Evolutionary conservation across 2,329 filamentous ascomycete genomes (phyloP).

Genomic region (Magnaporthiopsis poae): DNA sequence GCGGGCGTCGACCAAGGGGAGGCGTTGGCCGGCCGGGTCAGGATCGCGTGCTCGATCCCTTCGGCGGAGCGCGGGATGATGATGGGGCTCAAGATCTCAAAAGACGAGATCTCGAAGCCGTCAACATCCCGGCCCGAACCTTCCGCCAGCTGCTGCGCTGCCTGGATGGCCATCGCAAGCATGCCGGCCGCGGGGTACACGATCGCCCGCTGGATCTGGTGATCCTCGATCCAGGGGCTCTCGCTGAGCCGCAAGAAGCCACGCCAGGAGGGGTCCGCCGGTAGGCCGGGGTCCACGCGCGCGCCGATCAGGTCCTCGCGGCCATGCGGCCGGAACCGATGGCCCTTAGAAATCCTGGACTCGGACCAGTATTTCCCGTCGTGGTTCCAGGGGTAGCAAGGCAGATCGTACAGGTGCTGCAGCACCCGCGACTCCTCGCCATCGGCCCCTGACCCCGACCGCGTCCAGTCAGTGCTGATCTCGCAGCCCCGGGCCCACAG

Average conservation of each 20-base stretch:
- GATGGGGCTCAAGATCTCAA: conserved; percentile 16
- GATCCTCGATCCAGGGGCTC: conserved; percentile 36
- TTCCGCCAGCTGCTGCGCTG: conserved; percentile 20
- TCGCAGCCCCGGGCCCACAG: conserved; percentile 12
- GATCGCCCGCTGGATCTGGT: conserved; percentile 28
- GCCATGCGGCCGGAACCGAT: conserved; percentile 20
- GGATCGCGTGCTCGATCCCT: conserved; percentile 41
- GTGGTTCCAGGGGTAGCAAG: conserved; percentile 33
- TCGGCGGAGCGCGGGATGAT: conserved; percentile 12
- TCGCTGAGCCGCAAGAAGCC: conserved; percentile 31
- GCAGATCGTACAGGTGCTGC: conserved; percentile 23
- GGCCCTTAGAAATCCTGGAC: conserved; percentile 21
- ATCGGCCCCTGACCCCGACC: background rate
- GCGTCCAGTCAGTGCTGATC: conserved; percentile 9
- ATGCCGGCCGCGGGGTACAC: conserved; percentile 28
- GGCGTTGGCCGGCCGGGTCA: conserved; percentile 11
- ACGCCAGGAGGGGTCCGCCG: conserved; percentile 30
- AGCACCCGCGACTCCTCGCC: background rate
- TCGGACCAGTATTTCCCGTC: conserved; percentile 29
- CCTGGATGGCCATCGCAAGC: conserved; percentile 30
- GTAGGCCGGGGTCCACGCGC: conserved; percentile 16
- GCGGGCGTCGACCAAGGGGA: background rate
- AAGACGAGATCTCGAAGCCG: conserved; percentile 13
- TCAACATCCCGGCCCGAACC: background rate
- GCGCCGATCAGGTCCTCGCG: conserved; percentile 21